Base-by-base conservation (phyloP, 2,329 filamentous ascomycete genomes). In the Aspergillus uvarum region DNA sequence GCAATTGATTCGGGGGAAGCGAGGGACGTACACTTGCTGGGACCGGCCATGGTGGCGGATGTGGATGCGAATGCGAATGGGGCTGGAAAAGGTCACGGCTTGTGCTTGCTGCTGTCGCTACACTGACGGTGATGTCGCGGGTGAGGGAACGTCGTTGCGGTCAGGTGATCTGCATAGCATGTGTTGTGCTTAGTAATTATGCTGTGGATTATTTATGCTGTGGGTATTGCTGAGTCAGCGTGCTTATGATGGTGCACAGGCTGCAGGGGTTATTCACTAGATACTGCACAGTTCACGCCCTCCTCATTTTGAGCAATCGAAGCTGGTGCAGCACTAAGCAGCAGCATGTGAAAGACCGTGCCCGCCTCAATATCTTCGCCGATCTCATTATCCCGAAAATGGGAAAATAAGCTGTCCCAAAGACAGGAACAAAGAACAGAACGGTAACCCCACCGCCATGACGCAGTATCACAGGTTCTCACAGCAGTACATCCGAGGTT, bases 31-130 rank as follows among this genome's bases (percentile, higher is more conserved):
- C 80, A 76, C 68, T 79, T 78, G 74, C 78, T 78, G 67, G 79
- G 80, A 69, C 81, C 81, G 68, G 81, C 81, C 81, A 83, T 83
- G 67, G 60, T 74, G 75, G 72, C 68, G 67, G 62, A 26, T 63
- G 26, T 53, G 56, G 51, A 35, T 48, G 26, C 8, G 26, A 2
- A 26, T 26, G 26, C 6, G 26, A 26, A 26, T 26, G 26, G 26
- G 55, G 21, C 22, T 22, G 48, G 38, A 6, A 32, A 42, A 32
- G 32, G 5, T 14, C 11, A 35, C 32, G 10, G 10, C 32, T 35
- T 35, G 51, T 42, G 29, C n/a, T 54, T 14, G 32, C 32, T 14
- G 32, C 11, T 35, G 26, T 26, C 26, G 26, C 26, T 26, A 2
- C 26, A 26, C 26, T 56, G 51, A 26, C 54, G 54, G 38, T 32